Evolutionary conservation across 257 asterid species (phyloP), one percentile per base, ranked within the genome.

Genomic region (Fraxinus americana): DNA sequence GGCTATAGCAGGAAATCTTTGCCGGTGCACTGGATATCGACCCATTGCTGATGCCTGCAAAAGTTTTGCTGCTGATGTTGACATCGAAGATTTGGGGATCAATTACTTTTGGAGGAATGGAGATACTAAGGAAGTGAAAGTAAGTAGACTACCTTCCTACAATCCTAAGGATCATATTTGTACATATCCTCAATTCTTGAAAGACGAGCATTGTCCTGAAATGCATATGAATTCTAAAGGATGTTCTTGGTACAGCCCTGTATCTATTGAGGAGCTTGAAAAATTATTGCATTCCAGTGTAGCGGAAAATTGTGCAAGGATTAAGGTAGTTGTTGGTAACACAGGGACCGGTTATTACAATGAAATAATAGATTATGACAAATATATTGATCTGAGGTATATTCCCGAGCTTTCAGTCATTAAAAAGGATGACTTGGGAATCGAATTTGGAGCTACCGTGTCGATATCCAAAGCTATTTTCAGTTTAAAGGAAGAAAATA

Each of bases 41-140:
- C 92, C 97, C 6, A 87, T 89, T 38, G 94, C 94, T n/a, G 97
- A 91, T 83, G 97, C 88, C 77, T 91, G 97, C 89, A 91, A 91
- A 83, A 84, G 88, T 81, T 91, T 89, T 67, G 86, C 94, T 74
- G 78, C 88, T 75, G 87, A 89, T 77, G 86, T 88, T 71, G 96
- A 91, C 82, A 84, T 91, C 19, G 97, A 90, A 79, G 94, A 91
- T 86, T 79, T 90, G 76, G 97, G 97, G 78, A 66, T 90, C 69
- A 90, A 88, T 84, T 87, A 87, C 7, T 91, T 87, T 66, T 90
- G 91, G 92, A 84, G 66, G 78, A 86, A 84, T 7, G 91, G 84
- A 70, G 91, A 86, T 75, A n/a, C 75, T 27, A 75, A 65, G 32
- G 90, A 87, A 73, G 67, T 50, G 34, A 86, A 78, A 77, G 61